A percentile compares a stretch with the other conserved stretches of the same genome.
Conservation (phyloP, 495 filamentous ascomycete genomes). For the Penicillium ochrochloron region DNA sequence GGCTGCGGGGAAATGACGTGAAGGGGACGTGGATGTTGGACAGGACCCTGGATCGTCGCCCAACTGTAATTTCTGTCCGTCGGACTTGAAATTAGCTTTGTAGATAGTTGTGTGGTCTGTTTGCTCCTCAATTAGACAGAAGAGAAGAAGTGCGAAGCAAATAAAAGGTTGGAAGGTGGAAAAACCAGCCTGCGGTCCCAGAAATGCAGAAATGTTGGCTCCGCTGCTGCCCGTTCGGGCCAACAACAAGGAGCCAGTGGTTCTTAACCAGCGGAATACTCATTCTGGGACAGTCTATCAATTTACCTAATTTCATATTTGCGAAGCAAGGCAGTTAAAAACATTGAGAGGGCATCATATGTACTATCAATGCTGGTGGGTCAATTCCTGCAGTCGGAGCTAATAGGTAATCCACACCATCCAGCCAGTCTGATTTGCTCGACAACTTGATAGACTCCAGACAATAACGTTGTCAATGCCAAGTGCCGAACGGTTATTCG, state of each 20-base stretch:
- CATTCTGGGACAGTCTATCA: not conserved
- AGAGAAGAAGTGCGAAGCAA: not conserved
- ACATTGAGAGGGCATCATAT: not conserved
- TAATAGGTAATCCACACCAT: not conserved
- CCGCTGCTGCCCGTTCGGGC: not conserved
- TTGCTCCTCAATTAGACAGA: not conserved
- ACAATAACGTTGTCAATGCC: not conserved
- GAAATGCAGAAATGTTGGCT: not conserved
- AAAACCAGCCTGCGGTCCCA: not conserved
- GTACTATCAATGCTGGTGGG: not conserved
- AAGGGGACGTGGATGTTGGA: not conserved
- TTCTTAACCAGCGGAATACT: not conserved
- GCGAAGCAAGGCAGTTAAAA: not conserved
- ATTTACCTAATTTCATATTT: not conserved
- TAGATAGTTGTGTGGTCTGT: not conserved
- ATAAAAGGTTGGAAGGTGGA: not conserved
- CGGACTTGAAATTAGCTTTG: not conserved
- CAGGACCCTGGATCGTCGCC: not conserved
- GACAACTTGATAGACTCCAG: not conserved
- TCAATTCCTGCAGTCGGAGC: not conserved
- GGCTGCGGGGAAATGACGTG: constrained; percentile 23
- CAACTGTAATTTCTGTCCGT: not conserved
- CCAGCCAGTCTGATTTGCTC: not conserved
- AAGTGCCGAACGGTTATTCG: not conserved
- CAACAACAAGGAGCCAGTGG: not conserved